Evolutionary conservation across 371 early-diverging fungal species (phyloP).

Genomic region (Mortierella sp.): DNA sequence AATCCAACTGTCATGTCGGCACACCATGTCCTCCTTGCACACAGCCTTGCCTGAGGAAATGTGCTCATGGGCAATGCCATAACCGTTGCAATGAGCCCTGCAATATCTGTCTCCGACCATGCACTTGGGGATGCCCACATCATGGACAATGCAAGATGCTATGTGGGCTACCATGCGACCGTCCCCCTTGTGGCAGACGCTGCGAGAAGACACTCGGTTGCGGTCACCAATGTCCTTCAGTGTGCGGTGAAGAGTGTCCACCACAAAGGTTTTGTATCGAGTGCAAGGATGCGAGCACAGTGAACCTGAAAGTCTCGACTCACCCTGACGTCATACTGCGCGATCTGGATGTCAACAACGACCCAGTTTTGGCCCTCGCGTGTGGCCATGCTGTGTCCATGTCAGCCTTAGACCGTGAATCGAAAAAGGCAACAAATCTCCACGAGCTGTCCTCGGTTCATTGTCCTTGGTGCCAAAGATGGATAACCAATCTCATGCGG

Average conservation of each 20-base stretch:
- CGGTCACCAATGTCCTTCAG: conserved; percentile 61
- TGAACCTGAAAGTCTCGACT: conserved; percentile 44
- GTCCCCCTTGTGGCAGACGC: conserved; percentile 61
- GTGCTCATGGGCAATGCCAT: conserved; percentile 56
- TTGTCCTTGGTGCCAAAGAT: too few species aligned
- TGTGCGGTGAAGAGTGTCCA: conserved; percentile 67
- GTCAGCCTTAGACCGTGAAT: conserved; percentile 55
- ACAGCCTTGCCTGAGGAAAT: conserved; percentile 42
- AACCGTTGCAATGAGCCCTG: conserved; percentile 52
- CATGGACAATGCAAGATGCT: conserved; percentile 56
- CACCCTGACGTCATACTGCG: conserved; percentile 45
- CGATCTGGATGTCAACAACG: conserved; percentile 55
- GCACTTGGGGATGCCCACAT: conserved; percentile 61
- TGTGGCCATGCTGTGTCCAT: conserved; percentile 62
- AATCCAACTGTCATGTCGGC: conserved; percentile 33
- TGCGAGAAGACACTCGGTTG: conserved; percentile 57
- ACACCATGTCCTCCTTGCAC: conserved; percentile 56
- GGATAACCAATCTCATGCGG: too few species aligned
- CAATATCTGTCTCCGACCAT: conserved; percentile 55
- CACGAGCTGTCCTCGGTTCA: background rate
- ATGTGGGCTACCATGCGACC: conserved; percentile 65
- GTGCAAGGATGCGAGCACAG: conserved; percentile 24
- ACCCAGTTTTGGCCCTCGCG: conserved; percentile 54
- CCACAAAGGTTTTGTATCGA: conserved; percentile 49
- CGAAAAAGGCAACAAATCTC: conserved; percentile 23